Percentiles rank a stretch among this genome's conserved stretches.
phyloP scores from a whole-genome alignment of 163 green algal species.

The Picocystis sp. region DNA sequence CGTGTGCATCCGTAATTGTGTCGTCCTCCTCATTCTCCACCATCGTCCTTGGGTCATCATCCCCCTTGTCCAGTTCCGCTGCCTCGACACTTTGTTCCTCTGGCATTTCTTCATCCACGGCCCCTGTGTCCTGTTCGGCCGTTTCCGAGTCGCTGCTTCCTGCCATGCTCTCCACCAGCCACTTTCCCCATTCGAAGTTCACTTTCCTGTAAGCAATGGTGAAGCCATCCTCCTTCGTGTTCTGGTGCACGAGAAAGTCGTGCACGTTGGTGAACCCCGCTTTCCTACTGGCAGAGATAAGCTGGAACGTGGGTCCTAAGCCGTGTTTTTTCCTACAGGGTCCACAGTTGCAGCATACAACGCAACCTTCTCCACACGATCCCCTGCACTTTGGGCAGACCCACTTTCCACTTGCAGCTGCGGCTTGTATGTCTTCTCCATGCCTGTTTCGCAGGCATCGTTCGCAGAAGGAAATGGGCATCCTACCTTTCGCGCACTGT shows the following conservation, averaged over 20 bases:
- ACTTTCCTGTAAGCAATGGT: constrained; percentile 30
- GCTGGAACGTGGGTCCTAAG: constrained; percentile 43
- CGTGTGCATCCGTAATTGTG: too few species aligned
- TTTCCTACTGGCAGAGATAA: constrained; percentile 27
- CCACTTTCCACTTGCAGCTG: constrained; percentile 33
- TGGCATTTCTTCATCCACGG: too few species aligned
- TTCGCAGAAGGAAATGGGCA: constrained; percentile 49
- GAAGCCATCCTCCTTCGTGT: constrained; percentile 27
- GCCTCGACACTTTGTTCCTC: too few species aligned
- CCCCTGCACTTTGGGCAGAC: constrained; percentile 52
- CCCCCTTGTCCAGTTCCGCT: too few species aligned
- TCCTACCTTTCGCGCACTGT: constrained; percentile 30
- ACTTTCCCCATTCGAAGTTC: constrained; percentile 29
- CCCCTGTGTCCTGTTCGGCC: too few species aligned
- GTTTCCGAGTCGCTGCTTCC: too few species aligned
- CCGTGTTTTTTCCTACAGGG: constrained; percentile 51
- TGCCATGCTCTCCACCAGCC: constrained; percentile 11
- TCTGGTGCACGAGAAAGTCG: constrained; percentile 52
- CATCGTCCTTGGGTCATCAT: too few species aligned
- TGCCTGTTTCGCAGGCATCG: constrained; percentile 56
- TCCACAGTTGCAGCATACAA: constrained; percentile 61
- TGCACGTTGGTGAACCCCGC: constrained; percentile 56
- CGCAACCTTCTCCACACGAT: constrained; percentile 47
- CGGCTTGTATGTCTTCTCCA: constrained; percentile 42
- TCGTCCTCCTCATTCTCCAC: too few species aligned